Conservation (phyloP, 129 eudicot species). For the Logfia minima region DNA sequence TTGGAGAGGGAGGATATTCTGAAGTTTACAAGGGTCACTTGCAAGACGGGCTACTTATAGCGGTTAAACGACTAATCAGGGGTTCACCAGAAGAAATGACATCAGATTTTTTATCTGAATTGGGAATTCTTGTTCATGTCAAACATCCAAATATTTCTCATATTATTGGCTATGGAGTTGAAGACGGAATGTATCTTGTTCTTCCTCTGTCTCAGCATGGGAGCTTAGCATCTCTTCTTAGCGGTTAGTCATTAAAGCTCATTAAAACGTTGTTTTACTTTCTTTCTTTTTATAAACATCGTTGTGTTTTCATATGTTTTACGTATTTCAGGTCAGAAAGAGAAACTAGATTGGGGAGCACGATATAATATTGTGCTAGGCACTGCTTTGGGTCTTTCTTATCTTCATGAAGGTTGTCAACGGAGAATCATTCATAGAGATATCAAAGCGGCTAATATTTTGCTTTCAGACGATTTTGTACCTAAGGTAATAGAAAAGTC, state of each 20-base stretch:
- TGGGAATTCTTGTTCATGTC: constrained; percentile 91
- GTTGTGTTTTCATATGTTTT: constrained; percentile 5
- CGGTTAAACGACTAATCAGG: constrained; percentile 68
- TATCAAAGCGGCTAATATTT: constrained; percentile 78
- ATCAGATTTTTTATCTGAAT: constrained; percentile 88
- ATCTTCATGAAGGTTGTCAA: constrained; percentile 94
- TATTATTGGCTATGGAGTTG: constrained; percentile 89
- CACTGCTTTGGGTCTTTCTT: constrained; percentile 70
- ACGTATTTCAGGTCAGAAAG: constrained; percentile 49
- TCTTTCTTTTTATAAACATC: neutral
- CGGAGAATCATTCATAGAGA: constrained; percentile 88
- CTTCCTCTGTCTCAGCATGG: constrained; percentile 91
- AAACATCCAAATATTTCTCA: constrained; percentile 87
- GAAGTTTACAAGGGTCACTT: constrained; percentile 83
- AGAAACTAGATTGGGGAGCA: constrained; percentile 55
- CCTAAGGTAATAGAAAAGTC: constrained; percentile 55
- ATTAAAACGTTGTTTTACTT: neutral
- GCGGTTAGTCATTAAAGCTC: constrained; percentile 38
- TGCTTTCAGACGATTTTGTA: constrained; percentile 78
- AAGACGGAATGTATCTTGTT: constrained; percentile 96
- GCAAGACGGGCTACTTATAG: constrained; percentile 65
- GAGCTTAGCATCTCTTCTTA: constrained; percentile 74
- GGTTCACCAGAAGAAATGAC: constrained; percentile 87
- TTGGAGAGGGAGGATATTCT: constrained; percentile 95
- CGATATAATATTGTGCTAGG: constrained; percentile 77